Conservation (phyloP, 352 stramenopile genomes). For the Thalassiosira delicatula region DNA sequence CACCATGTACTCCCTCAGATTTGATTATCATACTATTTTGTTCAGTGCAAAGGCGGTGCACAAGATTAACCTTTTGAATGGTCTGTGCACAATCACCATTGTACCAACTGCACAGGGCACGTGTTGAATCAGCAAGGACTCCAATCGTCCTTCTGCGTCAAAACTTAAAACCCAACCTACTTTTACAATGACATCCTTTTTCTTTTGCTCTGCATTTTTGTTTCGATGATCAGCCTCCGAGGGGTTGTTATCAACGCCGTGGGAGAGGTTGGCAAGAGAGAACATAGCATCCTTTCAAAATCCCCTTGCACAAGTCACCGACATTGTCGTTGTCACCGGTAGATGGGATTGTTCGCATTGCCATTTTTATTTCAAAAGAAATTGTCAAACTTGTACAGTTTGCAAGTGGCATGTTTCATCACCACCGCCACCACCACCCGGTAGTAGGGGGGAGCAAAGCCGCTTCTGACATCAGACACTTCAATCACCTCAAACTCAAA, state of each 20-base stretch:
- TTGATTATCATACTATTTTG: too few species aligned
- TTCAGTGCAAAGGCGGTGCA: too few species aligned
- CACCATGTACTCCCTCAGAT: too few species aligned
- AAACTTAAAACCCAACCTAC: constrained; percentile 90
- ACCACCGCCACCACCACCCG: constrained; percentile 85
- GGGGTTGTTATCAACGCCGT: constrained; percentile 89
- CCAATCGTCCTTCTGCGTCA: constrained; percentile 81
- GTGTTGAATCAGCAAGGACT: constrained; percentile 53
- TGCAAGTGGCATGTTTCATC: constrained; percentile 94
- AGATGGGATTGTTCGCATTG: constrained; percentile 6
- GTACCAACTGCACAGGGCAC: constrained; percentile 88
- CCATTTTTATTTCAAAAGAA: constrained; percentile 82
- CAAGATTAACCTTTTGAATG: constrained; percentile 94
- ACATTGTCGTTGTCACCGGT: neutral
- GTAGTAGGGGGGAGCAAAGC: constrained; percentile 86
- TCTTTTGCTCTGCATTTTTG: too few species aligned
- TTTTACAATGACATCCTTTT: too few species aligned
- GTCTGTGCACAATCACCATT: constrained; percentile 90
- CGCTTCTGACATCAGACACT: constrained; percentile 94
- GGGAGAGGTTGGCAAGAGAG: constrained; percentile 91
- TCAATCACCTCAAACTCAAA: constrained; percentile 92
- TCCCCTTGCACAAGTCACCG: constrained; percentile 86
- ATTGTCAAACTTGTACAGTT: constrained; percentile 94
- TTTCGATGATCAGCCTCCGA: constrained; percentile 76
- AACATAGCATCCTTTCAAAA: constrained; percentile 97